Evolutionary conservation across 306 rosid species (phyloP).

Genomic region (Fagus sylvatica): DNA sequence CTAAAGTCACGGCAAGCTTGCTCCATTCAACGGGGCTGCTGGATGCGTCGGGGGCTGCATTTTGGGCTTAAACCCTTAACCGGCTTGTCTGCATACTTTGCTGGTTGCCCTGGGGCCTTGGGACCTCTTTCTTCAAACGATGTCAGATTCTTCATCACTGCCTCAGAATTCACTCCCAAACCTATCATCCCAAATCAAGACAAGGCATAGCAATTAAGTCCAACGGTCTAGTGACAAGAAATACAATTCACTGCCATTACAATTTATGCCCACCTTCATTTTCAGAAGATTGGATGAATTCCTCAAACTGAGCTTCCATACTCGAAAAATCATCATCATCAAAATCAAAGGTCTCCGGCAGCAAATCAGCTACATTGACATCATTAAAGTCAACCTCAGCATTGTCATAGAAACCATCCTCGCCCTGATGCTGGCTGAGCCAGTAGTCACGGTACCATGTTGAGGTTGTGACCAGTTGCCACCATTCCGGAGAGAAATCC

Average conservation of each 20-base stretch:
- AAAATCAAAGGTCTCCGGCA: constrained; percentile 75
- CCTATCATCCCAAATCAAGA: constrained; percentile 13
- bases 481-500: constrained; percentile 96
- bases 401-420: constrained; percentile 41
- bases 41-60: constrained; percentile 39
- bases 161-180: constrained; percentile 13
- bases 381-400: constrained; percentile 33
- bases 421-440: constrained; percentile 76
- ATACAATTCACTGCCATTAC: neutral
- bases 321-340: constrained; percentile 53
- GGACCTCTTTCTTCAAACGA: constrained; percentile 38
- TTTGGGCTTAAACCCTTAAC: constrained; percentile 38
- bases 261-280: constrained; percentile 34
- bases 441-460: constrained; percentile 86
- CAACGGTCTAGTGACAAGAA: neutral
- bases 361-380: constrained; percentile 44
- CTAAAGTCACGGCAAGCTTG: constrained; percentile 16
- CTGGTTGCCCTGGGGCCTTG: constrained; percentile 24
- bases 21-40: constrained; percentile 41
- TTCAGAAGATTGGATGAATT: constrained; percentile 53
- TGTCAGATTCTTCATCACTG: constrained; percentile 29
- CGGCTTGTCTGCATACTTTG: constrained; percentile 40
- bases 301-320: constrained; percentile 78
- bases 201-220: neutral
- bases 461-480: constrained; percentile 78